Evolutionary conservation across 805 yeast genomes (phyloP).

Genomic region (Brettanomyces nanus): DNA sequence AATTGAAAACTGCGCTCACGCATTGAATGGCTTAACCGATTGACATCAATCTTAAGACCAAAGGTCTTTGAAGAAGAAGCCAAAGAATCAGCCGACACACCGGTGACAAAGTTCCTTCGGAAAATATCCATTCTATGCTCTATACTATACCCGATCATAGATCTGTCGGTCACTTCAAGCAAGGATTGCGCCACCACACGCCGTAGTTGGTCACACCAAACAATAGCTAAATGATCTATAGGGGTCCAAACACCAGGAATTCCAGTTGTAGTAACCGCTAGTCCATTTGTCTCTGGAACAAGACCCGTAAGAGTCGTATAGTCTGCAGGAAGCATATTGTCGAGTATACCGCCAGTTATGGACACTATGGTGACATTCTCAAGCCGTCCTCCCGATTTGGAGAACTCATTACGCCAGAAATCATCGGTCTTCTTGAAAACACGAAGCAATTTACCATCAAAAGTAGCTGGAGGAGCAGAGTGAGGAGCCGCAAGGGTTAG

Average conservation of each 20-base stretch:
- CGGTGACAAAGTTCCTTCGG: slow-evolving; percentile 28
- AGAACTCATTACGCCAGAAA: slow-evolving; percentile 68
- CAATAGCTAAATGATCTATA: slow-evolving; percentile 88
- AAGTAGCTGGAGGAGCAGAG: slow-evolving; percentile 84
- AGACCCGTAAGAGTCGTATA: slow-evolving; percentile 68
- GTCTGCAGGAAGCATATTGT: slow-evolving; percentile 80
- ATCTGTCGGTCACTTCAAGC: slow-evolving; percentile 49
- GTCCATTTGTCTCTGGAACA: slow-evolving; percentile 68
- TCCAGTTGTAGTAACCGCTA: slow-evolving; percentile 76
- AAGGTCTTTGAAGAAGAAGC: slow-evolving; percentile 17
- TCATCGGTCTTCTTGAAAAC: slow-evolving; percentile 67
- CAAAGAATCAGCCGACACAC: background rate
- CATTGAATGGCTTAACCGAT: slow-evolving; percentile 24
- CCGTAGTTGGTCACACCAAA: slow-evolving; percentile 91
- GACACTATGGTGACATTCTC: slow-evolving; percentile 64
- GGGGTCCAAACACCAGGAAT: slow-evolving; percentile 92
- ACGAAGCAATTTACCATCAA: slow-evolving; percentile 78
- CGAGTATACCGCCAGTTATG: slow-evolving; percentile 81
- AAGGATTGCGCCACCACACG: slow-evolving; percentile 50
- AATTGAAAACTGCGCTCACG: slow-evolving; percentile 23
- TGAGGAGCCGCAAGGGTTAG: slow-evolving; percentile 89
- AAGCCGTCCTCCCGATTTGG: slow-evolving; percentile 28
- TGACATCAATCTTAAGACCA: slow-evolving; percentile 24
- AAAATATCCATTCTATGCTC: slow-evolving; percentile 52
- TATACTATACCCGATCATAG: slow-evolving; percentile 45